Percentiles rank a stretch among this genome's conserved stretches.
Evolutionary conservation across 2,329 filamentous ascomycete species (phyloP).

Genomic region (Nothophoma quercina): DNA sequence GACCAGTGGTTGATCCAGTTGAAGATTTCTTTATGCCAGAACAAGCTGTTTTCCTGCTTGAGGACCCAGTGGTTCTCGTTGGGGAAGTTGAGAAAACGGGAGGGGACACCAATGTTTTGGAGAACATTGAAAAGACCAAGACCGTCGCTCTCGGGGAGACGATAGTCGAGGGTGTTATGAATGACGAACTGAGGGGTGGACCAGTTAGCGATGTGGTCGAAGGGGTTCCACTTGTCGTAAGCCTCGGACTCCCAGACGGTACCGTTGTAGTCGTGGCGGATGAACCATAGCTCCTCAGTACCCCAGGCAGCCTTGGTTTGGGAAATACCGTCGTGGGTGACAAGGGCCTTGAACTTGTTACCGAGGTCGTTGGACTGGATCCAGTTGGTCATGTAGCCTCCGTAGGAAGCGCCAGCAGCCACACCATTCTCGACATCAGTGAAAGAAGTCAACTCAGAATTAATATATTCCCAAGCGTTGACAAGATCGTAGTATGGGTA

Average conservation of each 20-base stretch:
- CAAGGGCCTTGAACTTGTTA: conserved; percentile 84
- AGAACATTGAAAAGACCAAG: conserved; percentile 85
- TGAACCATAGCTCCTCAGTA: conserved; percentile 62
- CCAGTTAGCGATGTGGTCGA: conserved; percentile 71
- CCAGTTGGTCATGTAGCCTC: conserved; percentile 69
- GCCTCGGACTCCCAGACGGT: conserved; percentile 44
- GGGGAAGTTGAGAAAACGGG: conserved; percentile 80
- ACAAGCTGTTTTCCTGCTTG: conserved; percentile 86
- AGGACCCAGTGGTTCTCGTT: conserved; percentile 84
- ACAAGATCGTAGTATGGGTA: conserved; percentile 84
- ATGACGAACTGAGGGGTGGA: conserved; percentile 87
- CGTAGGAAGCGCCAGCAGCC: conserved; percentile 69
- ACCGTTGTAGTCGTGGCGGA: conserved; percentile 54
- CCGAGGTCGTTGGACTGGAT: conserved; percentile 87
- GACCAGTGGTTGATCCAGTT: conserved; percentile 51
- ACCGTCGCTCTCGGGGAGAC: conserved; percentile 84
- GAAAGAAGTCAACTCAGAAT: conserved; percentile 65
- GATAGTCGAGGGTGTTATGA: conserved; percentile 90
- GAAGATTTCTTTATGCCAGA: conserved; percentile 76
- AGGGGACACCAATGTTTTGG: conserved; percentile 77
- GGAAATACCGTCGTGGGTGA: conserved; percentile 88
- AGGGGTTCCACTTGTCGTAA: conserved; percentile 66
- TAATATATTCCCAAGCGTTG: conserved; percentile 77
- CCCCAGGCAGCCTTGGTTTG: conserved; percentile 59
- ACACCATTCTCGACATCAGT: conserved; percentile 76